phyloP scores from a whole-genome alignment of 331 rosid species.

The Dryas integrifolia region DNA sequence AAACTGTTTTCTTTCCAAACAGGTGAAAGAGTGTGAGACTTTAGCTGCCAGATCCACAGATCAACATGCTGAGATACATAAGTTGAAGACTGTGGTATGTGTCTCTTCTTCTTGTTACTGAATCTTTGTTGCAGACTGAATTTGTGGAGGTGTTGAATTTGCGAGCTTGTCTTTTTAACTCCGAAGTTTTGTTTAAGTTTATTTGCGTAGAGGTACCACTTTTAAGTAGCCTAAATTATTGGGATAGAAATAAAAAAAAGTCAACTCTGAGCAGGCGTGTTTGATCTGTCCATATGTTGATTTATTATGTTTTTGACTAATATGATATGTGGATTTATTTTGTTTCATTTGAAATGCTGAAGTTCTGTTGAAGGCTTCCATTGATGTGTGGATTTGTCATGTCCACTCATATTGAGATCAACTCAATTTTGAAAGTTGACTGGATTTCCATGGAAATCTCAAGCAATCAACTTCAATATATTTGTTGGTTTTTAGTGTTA shows the following conservation, averaged over 20 bases:
- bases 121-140: neutral
- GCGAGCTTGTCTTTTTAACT: neutral
- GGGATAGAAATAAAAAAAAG: neutral
- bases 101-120: conserved; percentile 16
- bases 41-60: conserved; percentile 52
- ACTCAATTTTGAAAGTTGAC: too few species aligned
- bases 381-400: neutral
- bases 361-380: neutral
- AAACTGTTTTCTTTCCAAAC: conserved; percentile 17
- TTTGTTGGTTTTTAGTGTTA: too few species aligned
- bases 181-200: neutral
- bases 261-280: neutral
- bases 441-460: neutral
- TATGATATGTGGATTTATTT: neutral
- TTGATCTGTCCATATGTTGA: neutral
- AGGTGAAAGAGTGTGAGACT: conserved; percentile 73
- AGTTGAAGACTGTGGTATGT: conserved; percentile 68
- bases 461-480: too few species aligned
- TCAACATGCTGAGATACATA: conserved; percentile 62
- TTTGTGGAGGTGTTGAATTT: neutral
- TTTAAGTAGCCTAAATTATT: neutral
- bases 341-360: neutral
- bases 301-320: neutral
- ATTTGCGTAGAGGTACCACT: neutral
- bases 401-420: too few species aligned